Percentiles rank a stretch among this genome's conserved stretches.
phyloP scores from a whole-genome alignment of 495 filamentous ascomycete species.

The Aspergillus ostianus region DNA sequence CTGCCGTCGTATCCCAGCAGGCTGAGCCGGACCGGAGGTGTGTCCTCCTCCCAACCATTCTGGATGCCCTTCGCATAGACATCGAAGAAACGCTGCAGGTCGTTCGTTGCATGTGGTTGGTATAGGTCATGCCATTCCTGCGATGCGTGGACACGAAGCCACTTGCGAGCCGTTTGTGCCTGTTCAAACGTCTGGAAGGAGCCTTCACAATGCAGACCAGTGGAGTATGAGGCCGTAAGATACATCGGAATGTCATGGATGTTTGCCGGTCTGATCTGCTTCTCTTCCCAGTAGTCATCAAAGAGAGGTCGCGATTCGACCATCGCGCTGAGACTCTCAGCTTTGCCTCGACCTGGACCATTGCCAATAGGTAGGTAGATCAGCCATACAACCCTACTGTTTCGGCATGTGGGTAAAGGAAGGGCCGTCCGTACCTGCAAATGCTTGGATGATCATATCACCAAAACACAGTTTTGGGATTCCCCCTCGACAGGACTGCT shows the following conservation, averaged over 20 bases:
- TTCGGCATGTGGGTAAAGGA: no score
- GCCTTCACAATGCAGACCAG: slow-evolving; percentile 17
- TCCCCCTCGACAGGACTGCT: slow-evolving; percentile 21
- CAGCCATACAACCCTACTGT: not conserved
- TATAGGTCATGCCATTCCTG: slow-evolving; percentile 41
- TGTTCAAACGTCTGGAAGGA: slow-evolving; percentile 16
- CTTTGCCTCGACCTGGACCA: not conserved
- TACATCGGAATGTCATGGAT: slow-evolving; percentile 26
- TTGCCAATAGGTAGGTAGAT: not conserved
- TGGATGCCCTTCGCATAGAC: slow-evolving; percentile 29
- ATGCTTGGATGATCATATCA: slow-evolving; percentile 7
- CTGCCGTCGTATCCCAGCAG: slow-evolving; percentile 18
- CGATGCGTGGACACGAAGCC: slow-evolving; percentile 28
- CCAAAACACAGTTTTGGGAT: slow-evolving; percentile 11
- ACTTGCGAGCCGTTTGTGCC: slow-evolving; percentile 21
- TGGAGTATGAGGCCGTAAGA: slow-evolving; percentile 24
- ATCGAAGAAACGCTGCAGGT: slow-evolving; percentile 33
- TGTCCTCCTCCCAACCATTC: slow-evolving; percentile 35
- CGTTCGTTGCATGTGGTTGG: slow-evolving; percentile 15
- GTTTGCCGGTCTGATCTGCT: slow-evolving; percentile 14
- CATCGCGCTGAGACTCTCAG: slow-evolving; percentile 20
- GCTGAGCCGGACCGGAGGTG: slow-evolving; percentile 24
- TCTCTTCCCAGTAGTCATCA: slow-evolving; percentile 25
- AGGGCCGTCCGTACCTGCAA: slow-evolving; percentile 3
- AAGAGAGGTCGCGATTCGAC: slow-evolving; percentile 9